phyloP scores from a whole-genome alignment of 2,329 filamentous ascomycete genomes.

The Epichloe glyceriae region DNA sequence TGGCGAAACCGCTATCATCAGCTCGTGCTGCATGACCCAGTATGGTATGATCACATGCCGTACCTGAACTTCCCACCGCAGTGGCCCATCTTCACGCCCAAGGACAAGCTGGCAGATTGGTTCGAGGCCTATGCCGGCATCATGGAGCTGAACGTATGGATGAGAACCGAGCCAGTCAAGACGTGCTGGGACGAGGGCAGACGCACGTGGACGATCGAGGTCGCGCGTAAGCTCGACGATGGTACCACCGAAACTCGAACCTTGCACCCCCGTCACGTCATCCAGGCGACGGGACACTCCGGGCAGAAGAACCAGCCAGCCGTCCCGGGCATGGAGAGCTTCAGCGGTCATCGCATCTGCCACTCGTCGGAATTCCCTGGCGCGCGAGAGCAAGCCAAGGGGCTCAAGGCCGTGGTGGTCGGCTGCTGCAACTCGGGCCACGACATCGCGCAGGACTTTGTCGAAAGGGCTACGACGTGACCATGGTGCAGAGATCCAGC shows the following conservation, averaged over 20 bases:
- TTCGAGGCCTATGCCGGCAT: slow-evolving; percentile 51
- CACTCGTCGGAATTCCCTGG: slow-evolving; percentile 50
- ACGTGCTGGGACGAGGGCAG: slow-evolving; percentile 36
- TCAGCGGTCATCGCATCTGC: slow-evolving; percentile 45
- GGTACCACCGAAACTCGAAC: slow-evolving; percentile 36
- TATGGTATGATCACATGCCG: slow-evolving; percentile 48
- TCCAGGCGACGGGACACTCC: slow-evolving; percentile 56
- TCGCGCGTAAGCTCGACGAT: slow-evolving; percentile 37
- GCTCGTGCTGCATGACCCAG: slow-evolving; percentile 55
- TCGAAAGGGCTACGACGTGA: slow-evolving; percentile 55
- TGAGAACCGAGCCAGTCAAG: slow-evolving; percentile 32
- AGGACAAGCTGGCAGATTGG: slow-evolving; percentile 58
- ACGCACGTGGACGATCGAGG: slow-evolving; percentile 40
- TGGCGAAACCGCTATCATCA: slow-evolving; percentile 52
- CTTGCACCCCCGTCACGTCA: slow-evolving; percentile 47
- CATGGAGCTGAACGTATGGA: slow-evolving; percentile 60
- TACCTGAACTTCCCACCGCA: slow-evolving; percentile 50
- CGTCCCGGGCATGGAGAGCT: slow-evolving; percentile 43
- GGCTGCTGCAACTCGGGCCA: slow-evolving; percentile 58
- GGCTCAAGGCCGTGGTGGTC: slow-evolving; percentile 51
- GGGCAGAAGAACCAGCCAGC: slow-evolving; percentile 50
- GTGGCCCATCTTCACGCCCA: slow-evolving; percentile 60
- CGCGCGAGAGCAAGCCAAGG: slow-evolving; percentile 30
- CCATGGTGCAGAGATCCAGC: slow-evolving; percentile 54
- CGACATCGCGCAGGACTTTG: slow-evolving; percentile 56